Evolutionary conservation across 2,329 filamentous ascomycete genomes (phyloP).

Genomic region (Exophiala oligosperma): DNA sequence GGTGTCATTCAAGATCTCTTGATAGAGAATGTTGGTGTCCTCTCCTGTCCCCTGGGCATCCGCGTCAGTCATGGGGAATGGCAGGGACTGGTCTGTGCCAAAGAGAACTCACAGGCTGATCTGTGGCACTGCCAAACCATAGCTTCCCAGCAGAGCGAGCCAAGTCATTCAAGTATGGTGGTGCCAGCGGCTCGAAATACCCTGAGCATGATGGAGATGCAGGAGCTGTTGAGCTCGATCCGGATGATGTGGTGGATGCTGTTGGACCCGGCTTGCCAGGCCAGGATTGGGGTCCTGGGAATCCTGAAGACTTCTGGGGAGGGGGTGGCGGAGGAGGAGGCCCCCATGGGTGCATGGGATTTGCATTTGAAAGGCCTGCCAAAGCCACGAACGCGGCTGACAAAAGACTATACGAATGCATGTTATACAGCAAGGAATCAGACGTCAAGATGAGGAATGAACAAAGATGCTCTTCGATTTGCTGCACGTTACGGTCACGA

Average conservation of each 20-base stretch:
- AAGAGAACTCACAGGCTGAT: slow-evolving; percentile 42
- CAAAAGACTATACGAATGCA: background rate
- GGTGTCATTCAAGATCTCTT: slow-evolving; percentile 54
- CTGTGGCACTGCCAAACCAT: slow-evolving; percentile 61
- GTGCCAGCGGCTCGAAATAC: slow-evolving; percentile 20
- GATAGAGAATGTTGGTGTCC: slow-evolving; percentile 56
- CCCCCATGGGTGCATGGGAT: slow-evolving; percentile 1
- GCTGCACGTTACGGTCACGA: background rate
- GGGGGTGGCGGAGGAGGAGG: slow-evolving; percentile 1
- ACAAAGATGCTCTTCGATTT: background rate
- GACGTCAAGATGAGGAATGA: background rate
- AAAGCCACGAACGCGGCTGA: slow-evolving; percentile 4
- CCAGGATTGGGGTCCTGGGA: background rate
- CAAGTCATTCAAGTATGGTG: slow-evolving; percentile 52
- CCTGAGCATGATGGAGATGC: slow-evolving; percentile 8
- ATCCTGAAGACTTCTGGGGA: background rate
- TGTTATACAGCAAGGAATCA: background rate
- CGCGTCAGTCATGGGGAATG: background rate
- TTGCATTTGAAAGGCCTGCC: slow-evolving; percentile 7
- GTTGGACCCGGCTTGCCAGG: background rate
- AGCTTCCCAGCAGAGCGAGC: slow-evolving; percentile 57
- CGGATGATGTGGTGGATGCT: background rate
- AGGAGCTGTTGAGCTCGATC: slow-evolving; percentile 5
- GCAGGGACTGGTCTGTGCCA: slow-evolving; percentile 14
- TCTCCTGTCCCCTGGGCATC: slow-evolving; percentile 33